These are phyloP conservation scores for Pseudocercospora musae DNA, from an alignment of 2,329 filamentous ascomycete genomes.

Conservation along the genomic window DNA sequence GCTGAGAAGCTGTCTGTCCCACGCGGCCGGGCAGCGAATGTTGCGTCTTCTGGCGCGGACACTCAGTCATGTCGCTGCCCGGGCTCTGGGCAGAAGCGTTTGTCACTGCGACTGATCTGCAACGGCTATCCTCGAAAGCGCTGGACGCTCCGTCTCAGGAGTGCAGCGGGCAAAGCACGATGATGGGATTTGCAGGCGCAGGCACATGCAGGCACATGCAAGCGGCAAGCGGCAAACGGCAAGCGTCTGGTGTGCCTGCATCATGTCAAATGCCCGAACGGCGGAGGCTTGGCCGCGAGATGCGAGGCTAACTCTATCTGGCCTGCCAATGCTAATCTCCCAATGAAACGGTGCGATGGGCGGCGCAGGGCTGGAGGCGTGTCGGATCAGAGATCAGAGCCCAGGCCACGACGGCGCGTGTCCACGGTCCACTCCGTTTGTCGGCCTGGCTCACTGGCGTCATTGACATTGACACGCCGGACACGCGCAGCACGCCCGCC, in stretches of 20 bases:
- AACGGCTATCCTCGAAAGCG: not conserved
- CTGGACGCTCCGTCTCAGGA: not conserved
- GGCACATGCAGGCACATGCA: not conserved
- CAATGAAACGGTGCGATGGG: not conserved
- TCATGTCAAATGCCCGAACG: not conserved
- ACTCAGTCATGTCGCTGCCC: not conserved
- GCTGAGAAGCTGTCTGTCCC: not conserved
- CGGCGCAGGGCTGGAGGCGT: not conserved
- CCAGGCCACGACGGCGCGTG: conserved; percentile 11
- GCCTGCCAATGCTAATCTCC: not conserved
- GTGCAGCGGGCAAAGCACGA: not conserved
- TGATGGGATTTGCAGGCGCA: not conserved
- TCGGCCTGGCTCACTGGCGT: not conserved
- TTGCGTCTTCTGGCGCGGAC: not conserved
- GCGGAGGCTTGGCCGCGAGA: not conserved
- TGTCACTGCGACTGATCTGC: not conserved
- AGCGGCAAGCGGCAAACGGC: not conserved
- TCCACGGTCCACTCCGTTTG: conserved; percentile 2
- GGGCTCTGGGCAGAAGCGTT: not conserved
- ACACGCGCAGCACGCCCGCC: conserved; percentile 1
- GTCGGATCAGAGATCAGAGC: conserved; percentile 1
- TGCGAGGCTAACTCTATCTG: conserved; percentile 1
- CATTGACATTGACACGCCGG: conserved; percentile 5
- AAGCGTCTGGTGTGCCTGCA: not conserved
- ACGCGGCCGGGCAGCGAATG: not conserved